These are phyloP conservation scores for Cercospora brassicicola DNA, from an alignment of 2,329 filamentous ascomycete species.

Conservation along the genomic window DNA sequence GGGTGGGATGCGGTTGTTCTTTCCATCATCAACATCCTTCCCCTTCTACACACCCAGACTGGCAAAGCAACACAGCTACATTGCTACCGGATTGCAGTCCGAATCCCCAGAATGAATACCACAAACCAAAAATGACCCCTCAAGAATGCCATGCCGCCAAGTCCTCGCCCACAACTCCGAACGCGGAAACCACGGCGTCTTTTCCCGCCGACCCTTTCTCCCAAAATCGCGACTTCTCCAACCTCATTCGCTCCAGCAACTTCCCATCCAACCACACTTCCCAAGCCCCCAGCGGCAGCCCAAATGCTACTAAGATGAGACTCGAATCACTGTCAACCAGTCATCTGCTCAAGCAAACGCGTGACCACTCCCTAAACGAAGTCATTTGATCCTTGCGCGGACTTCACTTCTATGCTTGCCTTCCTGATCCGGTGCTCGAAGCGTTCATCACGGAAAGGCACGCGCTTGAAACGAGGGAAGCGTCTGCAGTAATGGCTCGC, in stretches of 20 bases:
- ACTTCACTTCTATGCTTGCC: slow-evolving; percentile 9
- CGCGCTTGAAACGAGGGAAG: slow-evolving; percentile 1
- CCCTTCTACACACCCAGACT: background rate
- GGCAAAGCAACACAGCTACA: background rate
- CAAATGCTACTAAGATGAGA: slow-evolving; percentile 18
- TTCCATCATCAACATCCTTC: background rate
- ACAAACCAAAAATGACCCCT: background rate
- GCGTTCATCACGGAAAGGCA: slow-evolving; percentile 14
- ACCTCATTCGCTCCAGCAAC: slow-evolving; percentile 8
- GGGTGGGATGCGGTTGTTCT: background rate
- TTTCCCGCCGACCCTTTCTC: background rate
- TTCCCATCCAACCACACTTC: background rate
- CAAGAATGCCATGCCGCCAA: background rate
- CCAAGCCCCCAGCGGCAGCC: slow-evolving; percentile 14
- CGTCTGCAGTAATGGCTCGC: background rate
- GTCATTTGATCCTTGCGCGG: slow-evolving; percentile 11
- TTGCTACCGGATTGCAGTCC: background rate
- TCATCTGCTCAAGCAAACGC: slow-evolving; percentile 15
- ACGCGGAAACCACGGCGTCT: background rate
- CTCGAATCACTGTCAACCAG: slow-evolving; percentile 17
- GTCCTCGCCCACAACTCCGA: background rate
- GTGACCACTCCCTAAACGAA: background rate
- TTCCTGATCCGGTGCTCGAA: slow-evolving; percentile 12
- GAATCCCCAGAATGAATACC: background rate
- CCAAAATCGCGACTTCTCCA: slow-evolving; percentile 5